These are phyloP conservation scores for Colletotrichum aenigma DNA, from an alignment of 2,329 filamentous ascomycete species.

Conservation along the genomic window DNA sequence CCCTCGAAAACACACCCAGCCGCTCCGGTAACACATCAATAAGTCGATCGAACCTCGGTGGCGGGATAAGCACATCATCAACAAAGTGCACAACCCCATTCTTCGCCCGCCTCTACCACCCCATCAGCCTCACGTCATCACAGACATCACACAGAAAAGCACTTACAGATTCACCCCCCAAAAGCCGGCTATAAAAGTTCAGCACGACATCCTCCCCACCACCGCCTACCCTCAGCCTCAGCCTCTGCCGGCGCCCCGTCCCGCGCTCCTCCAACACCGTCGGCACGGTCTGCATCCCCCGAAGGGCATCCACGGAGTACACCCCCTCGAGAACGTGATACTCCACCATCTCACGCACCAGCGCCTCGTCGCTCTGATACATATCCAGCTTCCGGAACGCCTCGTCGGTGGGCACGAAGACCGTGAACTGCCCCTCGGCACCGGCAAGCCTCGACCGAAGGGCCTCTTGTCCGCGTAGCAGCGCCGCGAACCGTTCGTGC, in stretches of 20 bases:
- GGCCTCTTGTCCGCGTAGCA: not conserved
- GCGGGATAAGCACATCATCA: slow-evolving; percentile 12
- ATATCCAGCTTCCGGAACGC: not conserved
- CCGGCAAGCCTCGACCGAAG: not conserved
- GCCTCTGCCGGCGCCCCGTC: not conserved
- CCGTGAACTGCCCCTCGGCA: not conserved
- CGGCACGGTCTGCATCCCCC: not conserved
- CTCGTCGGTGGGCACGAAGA: slow-evolving; percentile 1
- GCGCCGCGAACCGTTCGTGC: not conserved
- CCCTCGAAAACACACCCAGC: not conserved
- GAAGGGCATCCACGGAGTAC: not conserved
- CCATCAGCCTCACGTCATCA: not conserved
- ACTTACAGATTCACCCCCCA: not conserved
- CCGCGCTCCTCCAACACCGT: not conserved
- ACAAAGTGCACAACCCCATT: slow-evolving; percentile 5
- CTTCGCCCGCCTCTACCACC: not conserved
- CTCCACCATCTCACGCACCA: slow-evolving; percentile 46
- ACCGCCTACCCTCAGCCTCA: not conserved
- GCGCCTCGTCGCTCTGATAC: not conserved
- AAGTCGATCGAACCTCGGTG: not conserved
- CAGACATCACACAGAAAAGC: not conserved
- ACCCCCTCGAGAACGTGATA: not conserved
- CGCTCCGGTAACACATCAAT: not conserved
- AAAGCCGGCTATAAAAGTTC: not conserved
- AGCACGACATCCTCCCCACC: not conserved